These are phyloP conservation scores for Toxoplasma gondii DNA, from an alignment of 169 alveolate species.

Conservation along the genomic window DNA sequence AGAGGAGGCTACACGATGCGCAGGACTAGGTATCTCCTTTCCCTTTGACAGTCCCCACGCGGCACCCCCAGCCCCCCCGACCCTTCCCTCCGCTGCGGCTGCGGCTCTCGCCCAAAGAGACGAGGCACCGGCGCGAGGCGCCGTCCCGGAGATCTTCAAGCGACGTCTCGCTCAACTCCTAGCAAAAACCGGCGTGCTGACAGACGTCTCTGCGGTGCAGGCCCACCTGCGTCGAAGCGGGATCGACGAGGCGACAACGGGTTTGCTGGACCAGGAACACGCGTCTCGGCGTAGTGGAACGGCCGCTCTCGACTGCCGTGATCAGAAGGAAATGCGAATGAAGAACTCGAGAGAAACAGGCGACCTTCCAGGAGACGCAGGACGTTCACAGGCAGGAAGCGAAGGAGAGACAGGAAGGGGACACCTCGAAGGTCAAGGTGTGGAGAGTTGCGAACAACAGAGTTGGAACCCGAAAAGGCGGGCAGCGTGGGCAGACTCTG, in stretches of 20 bases:
- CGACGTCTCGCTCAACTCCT: background rate
- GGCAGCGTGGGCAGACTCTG: too few relatives aligned
- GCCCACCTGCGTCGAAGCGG: background rate
- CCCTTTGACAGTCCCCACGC: background rate
- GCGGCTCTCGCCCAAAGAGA: conserved; percentile 29
- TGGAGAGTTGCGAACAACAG: too few relatives aligned
- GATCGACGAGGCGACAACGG: background rate
- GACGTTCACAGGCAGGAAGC: background rate
- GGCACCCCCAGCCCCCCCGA: background rate
- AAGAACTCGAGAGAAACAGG: too few relatives aligned
- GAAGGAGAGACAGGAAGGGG: background rate
- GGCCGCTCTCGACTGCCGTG: background rate
- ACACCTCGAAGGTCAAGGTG: too few relatives aligned
- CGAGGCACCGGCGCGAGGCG: conserved; percentile 10
- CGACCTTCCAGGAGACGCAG: too few relatives aligned
- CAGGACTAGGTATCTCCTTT: conserved; percentile 45
- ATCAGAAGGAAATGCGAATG: too few relatives aligned
- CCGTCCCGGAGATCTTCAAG: conserved; percentile 31
- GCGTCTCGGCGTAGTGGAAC: background rate
- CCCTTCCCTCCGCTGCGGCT: conserved; percentile 29
- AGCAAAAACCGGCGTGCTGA: background rate
- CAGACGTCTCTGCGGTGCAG: background rate
- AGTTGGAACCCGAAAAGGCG: too few relatives aligned
- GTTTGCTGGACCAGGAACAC: background rate
- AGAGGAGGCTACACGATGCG: conserved; percentile 59